Percentiles rank a stretch among this genome's conserved stretches.
phyloP scores from a whole-genome alignment of 2,329 filamentous ascomycete species.

The Emydomyces testavorans region DNA sequence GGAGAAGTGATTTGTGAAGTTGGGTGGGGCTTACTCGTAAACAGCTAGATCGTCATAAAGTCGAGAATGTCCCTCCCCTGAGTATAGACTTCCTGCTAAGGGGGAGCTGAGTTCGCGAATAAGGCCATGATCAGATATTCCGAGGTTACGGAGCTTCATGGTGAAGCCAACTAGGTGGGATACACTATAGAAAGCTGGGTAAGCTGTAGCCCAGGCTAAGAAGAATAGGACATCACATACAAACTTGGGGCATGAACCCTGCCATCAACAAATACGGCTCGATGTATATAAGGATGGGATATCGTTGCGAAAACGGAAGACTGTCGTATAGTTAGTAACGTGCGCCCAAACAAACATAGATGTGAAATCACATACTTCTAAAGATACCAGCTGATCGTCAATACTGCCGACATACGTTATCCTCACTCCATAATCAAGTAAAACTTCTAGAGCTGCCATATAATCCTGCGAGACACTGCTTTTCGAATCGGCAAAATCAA shows the following conservation, averaged over 20 bases:
- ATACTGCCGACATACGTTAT: slow-evolving; percentile 88
- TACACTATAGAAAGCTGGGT: slow-evolving; percentile 40
- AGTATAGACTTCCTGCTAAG: slow-evolving; percentile 80
- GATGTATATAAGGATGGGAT: slow-evolving; percentile 83
- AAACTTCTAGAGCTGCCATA: slow-evolving; percentile 59
- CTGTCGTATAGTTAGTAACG: slow-evolving; percentile 24
- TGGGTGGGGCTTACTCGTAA: slow-evolving; percentile 50
- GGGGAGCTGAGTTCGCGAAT: slow-evolving; percentile 81
- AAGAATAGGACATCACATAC: slow-evolving; percentile 31
- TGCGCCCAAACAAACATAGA: slow-evolving; percentile 14
- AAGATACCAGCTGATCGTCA: slow-evolving; percentile 87
- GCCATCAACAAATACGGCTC: slow-evolving; percentile 91
- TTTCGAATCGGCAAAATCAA: slow-evolving; percentile 76
- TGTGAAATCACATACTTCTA: slow-evolving; percentile 51
- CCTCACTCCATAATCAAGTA: slow-evolving; percentile 66
- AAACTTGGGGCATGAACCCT: slow-evolving; percentile 88
- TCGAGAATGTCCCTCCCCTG: slow-evolving; percentile 83
- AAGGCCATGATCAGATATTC: slow-evolving; percentile 83
- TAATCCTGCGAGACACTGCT: slow-evolving; percentile 77
- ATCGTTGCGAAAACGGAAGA: slow-evolving; percentile 80
- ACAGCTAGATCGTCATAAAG: slow-evolving; percentile 83
- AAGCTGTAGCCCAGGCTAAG: neutral
- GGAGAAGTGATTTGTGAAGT: neutral
- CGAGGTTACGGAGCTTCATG: slow-evolving; percentile 85
- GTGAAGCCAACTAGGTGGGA: slow-evolving; percentile 86